Percentiles rank a stretch among this genome's conserved stretches.
These are phyloP conservation scores for Microsporum audouinii DNA, from an alignment of 2,329 filamentous ascomycete genomes.

Conservation along the genomic window DNA sequence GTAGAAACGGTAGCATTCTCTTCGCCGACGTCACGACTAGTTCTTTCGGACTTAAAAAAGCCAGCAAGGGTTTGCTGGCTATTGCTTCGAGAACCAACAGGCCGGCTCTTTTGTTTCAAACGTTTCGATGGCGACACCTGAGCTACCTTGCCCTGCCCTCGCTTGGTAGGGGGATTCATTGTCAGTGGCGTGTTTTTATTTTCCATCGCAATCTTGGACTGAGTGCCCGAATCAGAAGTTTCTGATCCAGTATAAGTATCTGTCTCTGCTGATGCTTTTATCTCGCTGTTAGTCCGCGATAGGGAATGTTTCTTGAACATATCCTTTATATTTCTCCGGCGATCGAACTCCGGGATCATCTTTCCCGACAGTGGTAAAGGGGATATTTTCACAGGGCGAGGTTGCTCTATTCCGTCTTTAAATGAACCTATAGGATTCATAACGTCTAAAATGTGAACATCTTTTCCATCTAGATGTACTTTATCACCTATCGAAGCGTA, in stretches of 20 bases:
- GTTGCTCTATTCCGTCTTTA: conserved; percentile 51
- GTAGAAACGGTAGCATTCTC: not conserved
- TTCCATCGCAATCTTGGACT: not conserved
- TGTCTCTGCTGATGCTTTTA: conserved; percentile 31
- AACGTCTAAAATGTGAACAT: conserved; percentile 53
- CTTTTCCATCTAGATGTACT: conserved; percentile 41
- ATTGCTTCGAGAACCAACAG: not conserved
- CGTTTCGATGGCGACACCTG: not conserved
- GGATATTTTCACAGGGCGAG: conserved; percentile 54
- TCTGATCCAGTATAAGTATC: not conserved
- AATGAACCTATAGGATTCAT: conserved; percentile 71
- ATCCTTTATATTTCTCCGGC: conserved; percentile 73
- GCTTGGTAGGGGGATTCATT: not conserved
- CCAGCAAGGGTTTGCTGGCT: conserved; percentile 4
- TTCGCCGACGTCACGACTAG: not conserved
- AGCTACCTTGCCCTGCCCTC: not conserved
- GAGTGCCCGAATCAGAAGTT: not conserved
- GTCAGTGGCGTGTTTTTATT: not conserved
- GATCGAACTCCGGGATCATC: conserved; percentile 77
- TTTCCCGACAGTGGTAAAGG: conserved; percentile 66
- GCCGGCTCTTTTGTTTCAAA: not conserved
- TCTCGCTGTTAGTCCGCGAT: conserved; percentile 30
- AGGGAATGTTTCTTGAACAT: conserved; percentile 53
- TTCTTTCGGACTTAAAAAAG: conserved; percentile 9
- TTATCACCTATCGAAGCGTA: conserved; percentile 61